Base-by-base conservation (phyloP, 2,329 filamentous ascomycete genomes). In the Fonsecaea monophora region DNA sequence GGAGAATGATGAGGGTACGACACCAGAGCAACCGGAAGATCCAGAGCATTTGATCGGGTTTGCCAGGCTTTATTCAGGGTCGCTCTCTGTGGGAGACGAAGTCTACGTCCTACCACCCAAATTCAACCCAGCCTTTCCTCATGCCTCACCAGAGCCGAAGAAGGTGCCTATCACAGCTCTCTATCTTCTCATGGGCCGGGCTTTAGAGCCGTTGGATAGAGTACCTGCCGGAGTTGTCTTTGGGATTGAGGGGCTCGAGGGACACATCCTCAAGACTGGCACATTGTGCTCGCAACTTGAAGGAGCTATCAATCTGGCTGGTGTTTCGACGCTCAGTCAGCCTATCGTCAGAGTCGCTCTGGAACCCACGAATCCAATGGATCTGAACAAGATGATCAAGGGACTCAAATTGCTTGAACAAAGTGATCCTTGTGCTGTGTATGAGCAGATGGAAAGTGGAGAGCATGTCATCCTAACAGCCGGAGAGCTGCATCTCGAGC, bases 191-290 rank as follows among this genome's bases (percentile, higher is more conserved):
- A 99, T 99, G 95, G 95, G 95, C 35, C 87, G 94, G 66, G 90
- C 90, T 66, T 82, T 99, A 4, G 94, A 98, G 75, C 86, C 90
- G 1, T 85, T 99, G 0, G 86, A 87, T 15, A 90, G 90, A 0
- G 94, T 98, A 0, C 94, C 94, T 5, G 94, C 95, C 0, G 95
- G 95, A 53, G 94, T 96, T 7, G 91, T 99, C 4, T 98, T 99
- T 75, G 95, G 95, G 30, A 95, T 99, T 62, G 92, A 90, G 37
- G 95, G 95, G 1, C 86, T 99, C 0, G 94, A 95, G 75, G 94
- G 94, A 15, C 90, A 94, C 68, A 90, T 99, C n/a, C 84, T 99
- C 62, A 99, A 99, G 78, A 96, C 93, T 0, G 95, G 94, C 12
- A 99, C 95, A 0, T 83, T 99, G 3, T 97, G 93, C 81, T 96